Evolutionary conservation across 345 rosid species (phyloP).

Genomic region (Gossypium herbaceum): DNA sequence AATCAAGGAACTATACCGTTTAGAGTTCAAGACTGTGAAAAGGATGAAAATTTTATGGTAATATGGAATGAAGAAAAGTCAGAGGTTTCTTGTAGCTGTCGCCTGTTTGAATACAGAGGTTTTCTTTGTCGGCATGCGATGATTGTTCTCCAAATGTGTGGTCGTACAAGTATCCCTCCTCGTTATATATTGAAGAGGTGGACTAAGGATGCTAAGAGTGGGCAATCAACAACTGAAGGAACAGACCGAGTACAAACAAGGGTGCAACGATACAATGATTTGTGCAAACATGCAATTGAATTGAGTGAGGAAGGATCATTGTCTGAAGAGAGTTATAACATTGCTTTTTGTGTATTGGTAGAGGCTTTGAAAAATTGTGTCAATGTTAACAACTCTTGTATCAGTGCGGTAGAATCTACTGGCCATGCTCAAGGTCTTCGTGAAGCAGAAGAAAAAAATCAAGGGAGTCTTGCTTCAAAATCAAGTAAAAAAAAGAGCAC

Average conservation of each 20-base stretch:
- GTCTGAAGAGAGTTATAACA: constrained; percentile 42
- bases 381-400: constrained; percentile 41
- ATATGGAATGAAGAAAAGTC: constrained; percentile 44
- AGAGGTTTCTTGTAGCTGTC: constrained; percentile 57
- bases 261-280: constrained; percentile 52
- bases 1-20: constrained; percentile 39
- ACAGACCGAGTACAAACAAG: constrained; percentile 33
- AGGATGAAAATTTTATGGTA: constrained; percentile 45
- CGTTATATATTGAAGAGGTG: constrained; percentile 58
- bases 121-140: constrained; percentile 62
- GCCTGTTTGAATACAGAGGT: constrained; percentile 55
- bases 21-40: constrained; percentile 64
- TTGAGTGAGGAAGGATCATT: constrained; percentile 47
- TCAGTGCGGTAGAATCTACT: constrained; percentile 31
- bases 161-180: constrained; percentile 47
- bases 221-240: constrained; percentile 28
- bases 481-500: constrained; percentile 48
- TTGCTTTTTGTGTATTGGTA: constrained; percentile 37
- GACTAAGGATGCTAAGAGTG: constrained; percentile 61
- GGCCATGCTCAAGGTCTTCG: constrained; percentile 30
- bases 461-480: constrained; percentile 32
- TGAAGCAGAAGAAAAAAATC: constrained; percentile 40
- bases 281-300: constrained; percentile 43
- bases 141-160: constrained; percentile 68
- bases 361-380: constrained; percentile 52